These are phyloP conservation scores for Dendryphion nanum DNA, from an alignment of 2,329 filamentous ascomycete genomes.

Conservation along the genomic window DNA sequence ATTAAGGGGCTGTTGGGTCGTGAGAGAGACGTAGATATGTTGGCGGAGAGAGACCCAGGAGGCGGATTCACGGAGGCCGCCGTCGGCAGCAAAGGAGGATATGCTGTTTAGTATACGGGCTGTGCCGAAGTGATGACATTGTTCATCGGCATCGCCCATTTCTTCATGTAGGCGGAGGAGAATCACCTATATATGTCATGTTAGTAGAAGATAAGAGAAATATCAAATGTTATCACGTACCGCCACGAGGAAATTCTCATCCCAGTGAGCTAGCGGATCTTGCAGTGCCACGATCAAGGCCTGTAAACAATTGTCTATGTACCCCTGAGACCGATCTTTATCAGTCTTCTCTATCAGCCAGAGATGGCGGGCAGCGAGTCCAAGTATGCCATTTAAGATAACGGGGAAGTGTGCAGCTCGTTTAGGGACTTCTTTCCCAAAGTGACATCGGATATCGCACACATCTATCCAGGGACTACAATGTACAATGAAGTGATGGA, in stretches of 20 bases:
- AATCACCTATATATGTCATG: slow-evolving; percentile 31
- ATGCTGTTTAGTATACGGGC: slow-evolving; percentile 40
- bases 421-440: slow-evolving; percentile 48
- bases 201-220: neutral
- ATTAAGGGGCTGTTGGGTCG: slow-evolving; percentile 32
- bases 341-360: slow-evolving; percentile 37
- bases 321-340: slow-evolving; percentile 46
- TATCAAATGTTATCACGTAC: too few species aligned
- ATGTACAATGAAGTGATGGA: slow-evolving; percentile 30
- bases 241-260: slow-evolving; percentile 48
- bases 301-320: slow-evolving; percentile 48
- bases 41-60: slow-evolving; percentile 43
- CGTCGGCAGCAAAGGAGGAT: slow-evolving; percentile 37
- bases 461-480: slow-evolving; percentile 31
- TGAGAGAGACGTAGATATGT: slow-evolving; percentile 42
- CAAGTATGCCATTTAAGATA: slow-evolving; percentile 48
- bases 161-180: slow-evolving; percentile 52
- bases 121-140: slow-evolving; percentile 41
- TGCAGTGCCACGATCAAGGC: slow-evolving; percentile 48
- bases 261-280: slow-evolving; percentile 42
- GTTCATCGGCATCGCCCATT: slow-evolving; percentile 39
- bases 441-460: slow-evolving; percentile 30
- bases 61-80: slow-evolving; percentile 42
- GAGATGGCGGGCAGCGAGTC: slow-evolving; percentile 47
- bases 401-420: slow-evolving; percentile 48